Evolutionary conservation across 2,329 filamentous ascomycete genomes (phyloP), one percentile per base, ranked within the genome.

Genomic region (Venturia aucupariae): DNA sequence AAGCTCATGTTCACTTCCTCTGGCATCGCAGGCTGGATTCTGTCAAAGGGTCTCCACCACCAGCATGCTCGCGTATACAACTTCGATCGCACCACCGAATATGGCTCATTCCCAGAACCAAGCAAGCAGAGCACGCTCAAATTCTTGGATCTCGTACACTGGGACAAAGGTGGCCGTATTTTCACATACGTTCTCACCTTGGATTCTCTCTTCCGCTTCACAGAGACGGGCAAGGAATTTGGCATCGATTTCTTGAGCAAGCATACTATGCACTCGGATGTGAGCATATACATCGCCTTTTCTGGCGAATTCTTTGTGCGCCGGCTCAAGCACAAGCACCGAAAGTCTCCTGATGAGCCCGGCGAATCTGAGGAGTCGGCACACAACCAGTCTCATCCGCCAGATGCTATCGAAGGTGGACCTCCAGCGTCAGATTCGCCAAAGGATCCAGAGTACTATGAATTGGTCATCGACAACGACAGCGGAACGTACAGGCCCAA

Each of bases 191-290:
- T 97, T 32, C 79, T 97, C 27, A 96, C 91, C 0, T 82, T 97
- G 7, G 93, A 97, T 71, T 89, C 88, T 5, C 81, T 93, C 63
- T 84, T 95, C 72, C 88, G 92, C 57, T 97, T 97, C 76, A 97
- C 93, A 0, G 93, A 97, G 75, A 97, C 93, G 0, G 93, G 93
- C 38, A 94, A 94, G 70, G 92, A 97, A 71, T 97, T 97, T 66
- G 91, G 92, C 62, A 91, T 97, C 70, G 93, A 97, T 76, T 80
- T 97, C 74, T 77, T 97, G 70, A 92, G 88, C 75, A 97, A 97
- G 74, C 93, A 97, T 75, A 96, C 91, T 48, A 96, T 97, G 91
- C 93, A 97, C 77, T 93, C 90, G 68, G 88, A 97, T 74, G 92
- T 96, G 1, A 89, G 87, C 42, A 89, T 90, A 2, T 96, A 96